Conservation (phyloP, 2,329 filamentous ascomycete species). For the Pseudogymnoascus sp. region DNA sequence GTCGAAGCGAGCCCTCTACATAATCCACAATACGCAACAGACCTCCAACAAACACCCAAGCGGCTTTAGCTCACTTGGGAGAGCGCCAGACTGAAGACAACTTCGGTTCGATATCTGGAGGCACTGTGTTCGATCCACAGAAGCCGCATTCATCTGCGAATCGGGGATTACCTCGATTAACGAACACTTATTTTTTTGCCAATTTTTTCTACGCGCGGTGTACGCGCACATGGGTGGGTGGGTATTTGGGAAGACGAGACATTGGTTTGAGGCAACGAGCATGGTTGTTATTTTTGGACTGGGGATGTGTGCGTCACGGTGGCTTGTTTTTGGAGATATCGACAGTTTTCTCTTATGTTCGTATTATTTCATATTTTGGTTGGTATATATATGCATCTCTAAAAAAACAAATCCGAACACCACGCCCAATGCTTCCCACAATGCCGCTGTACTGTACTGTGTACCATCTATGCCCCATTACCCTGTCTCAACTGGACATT, state of each 20-base stretch:
- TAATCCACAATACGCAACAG: not conserved
- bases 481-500: not conserved
- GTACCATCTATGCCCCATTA: not conserved
- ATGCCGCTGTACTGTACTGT: not conserved
- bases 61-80: slow-evolving; percentile 16
- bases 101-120: slow-evolving; percentile 13
- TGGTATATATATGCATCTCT: not conserved
- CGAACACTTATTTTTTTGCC: slow-evolving; percentile 11
- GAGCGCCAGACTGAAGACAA: slow-evolving; percentile 15
- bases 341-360: not conserved
- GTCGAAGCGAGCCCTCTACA: not conserved
- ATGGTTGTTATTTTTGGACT: not conserved
- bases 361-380: not conserved
- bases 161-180: slow-evolving; percentile 11
- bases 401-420: slow-evolving; percentile 10
- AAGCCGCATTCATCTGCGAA: slow-evolving; percentile 13
- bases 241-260: not conserved
- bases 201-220: not conserved
- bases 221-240: not conserved
- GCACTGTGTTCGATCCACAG: slow-evolving; percentile 16
- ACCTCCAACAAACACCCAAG: slow-evolving; percentile 6
- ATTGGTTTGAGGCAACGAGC: too few relatives aligned
- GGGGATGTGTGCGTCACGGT: not conserved
- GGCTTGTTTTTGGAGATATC: not conserved
- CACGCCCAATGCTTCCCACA: not conserved